Base-by-base conservation (phyloP, 441 rosid species). In the Manihot esculenta region DNA sequence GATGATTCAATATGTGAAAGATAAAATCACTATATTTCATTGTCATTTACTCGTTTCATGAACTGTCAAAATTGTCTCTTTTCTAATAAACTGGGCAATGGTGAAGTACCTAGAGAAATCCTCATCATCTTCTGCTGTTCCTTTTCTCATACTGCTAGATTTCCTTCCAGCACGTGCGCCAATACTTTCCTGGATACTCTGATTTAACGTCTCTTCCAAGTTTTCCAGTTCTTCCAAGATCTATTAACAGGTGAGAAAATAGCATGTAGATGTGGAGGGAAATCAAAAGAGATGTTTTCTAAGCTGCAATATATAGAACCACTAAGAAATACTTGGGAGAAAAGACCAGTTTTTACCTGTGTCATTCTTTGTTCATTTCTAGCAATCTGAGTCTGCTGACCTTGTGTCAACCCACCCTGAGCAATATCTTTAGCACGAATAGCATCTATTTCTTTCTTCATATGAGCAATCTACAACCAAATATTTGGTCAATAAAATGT, bases 301-400 rank as follows among this genome's bases (percentile, higher is more conserved):
- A 64, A 51, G 62, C 62, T 3, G 41, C 56, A 68, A 38, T 42
- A 69, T 33, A 62, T 47, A 54, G 70, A 68, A 64, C 23, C 45
- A 71, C 30, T 41, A 35, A 27, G 64, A 8, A 15, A 20, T 20
- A 74, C 18, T 42, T 26, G 42, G 27, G 42, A 38, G 66, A 15
- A 65, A 50, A 23, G 17, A 71, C 33, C 56, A 44, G 64, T 61
- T 50, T 72, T 49, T 72, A 95, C 99, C 96, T 91, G 85, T 20
- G 96, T 76, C 23, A 80, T 89, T 83, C 97, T 88, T 86, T 91
- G 98, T 61, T 95, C 98, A 83, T 95, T 95, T 66, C 99, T 90
- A 75, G 98, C 97, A 81, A 95, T 95, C 84, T 93, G 97, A 64
- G 97, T 95, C 83, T 95, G 99, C 74, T 95, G 98, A 38, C 99